Evolutionary conservation across 495 filamentous ascomycete genomes (phyloP).

Genomic region (Tuber microsphaerosporum): DNA sequence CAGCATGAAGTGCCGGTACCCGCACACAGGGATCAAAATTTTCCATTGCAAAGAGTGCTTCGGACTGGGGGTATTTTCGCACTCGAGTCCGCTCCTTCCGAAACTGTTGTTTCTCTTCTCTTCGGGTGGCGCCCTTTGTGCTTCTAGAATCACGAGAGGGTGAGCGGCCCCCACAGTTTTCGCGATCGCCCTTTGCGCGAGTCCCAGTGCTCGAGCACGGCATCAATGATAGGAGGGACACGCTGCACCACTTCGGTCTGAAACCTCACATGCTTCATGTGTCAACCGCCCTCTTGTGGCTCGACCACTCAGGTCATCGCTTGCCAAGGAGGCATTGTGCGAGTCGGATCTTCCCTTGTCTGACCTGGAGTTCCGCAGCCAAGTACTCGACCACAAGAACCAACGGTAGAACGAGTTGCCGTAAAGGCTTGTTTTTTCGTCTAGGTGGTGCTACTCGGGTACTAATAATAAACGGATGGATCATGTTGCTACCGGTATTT

Average conservation of each 20-base stretch:
- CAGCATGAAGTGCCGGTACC: neutral
- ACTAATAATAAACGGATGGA: neutral
- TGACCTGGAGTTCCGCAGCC: neutral
- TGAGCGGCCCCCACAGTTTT: neutral
- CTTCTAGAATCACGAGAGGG: neutral
- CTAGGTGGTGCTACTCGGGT: neutral
- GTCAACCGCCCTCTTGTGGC: neutral
- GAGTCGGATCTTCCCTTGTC: neutral
- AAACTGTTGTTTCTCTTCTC: neutral
- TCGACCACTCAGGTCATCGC: neutral
- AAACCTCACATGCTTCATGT: neutral
- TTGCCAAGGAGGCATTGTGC: neutral
- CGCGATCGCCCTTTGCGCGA: neutral
- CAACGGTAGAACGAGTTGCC: no score
- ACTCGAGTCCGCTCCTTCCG: neutral
- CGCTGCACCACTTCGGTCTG: neutral
- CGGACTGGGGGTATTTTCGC: neutral
- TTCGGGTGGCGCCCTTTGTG: neutral
- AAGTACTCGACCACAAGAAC: neutral
- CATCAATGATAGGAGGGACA: neutral
- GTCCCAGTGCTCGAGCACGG: neutral
- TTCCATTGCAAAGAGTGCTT: neutral
- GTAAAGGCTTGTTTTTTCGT: no score
- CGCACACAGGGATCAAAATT: neutral
- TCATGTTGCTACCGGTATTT: neutral